These are phyloP conservation scores for Phytophthora macrochlamydospora DNA, from an alignment of 352 stramenopile species.

Conservation along the genomic window DNA sequence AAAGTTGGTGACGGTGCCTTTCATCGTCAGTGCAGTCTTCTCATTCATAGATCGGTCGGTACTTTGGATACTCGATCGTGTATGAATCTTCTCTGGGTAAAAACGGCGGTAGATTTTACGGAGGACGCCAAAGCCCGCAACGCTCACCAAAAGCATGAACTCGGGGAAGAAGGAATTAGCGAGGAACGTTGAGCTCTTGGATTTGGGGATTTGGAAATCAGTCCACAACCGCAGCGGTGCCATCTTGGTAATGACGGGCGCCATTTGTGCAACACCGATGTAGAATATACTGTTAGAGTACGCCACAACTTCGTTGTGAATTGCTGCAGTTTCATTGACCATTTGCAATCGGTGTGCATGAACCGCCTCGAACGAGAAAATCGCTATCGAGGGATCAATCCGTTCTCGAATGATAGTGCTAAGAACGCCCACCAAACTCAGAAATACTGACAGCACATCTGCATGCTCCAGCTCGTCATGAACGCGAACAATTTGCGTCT, in stretches of 20 bases:
- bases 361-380: constrained; percentile 8
- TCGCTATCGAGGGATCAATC: constrained; percentile 11
- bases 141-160: constrained; percentile 1
- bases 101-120: constrained; percentile 6
- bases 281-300: neutral
- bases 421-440: constrained; percentile 10
- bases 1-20: constrained; percentile 15
- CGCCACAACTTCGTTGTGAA: neutral
- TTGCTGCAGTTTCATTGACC: neutral
- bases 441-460: constrained; percentile 24
- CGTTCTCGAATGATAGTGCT: constrained; percentile 15
- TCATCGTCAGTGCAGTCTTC: neutral
- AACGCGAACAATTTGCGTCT: constrained; percentile 2
- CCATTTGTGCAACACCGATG: neutral
- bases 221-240: constrained; percentile 11
- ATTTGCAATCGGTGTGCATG: neutral
- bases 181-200: constrained; percentile 1
- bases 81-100: constrained; percentile 3
- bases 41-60: constrained; percentile 1
- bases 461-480: constrained; percentile 10
- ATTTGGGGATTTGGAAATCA: constrained; percentile 1
- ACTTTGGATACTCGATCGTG: neutral
- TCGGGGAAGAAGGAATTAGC: constrained; percentile 1
- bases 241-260: neutral
- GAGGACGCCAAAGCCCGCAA: neutral